Evolutionary conservation across 2,329 filamentous ascomycete species (phyloP).

Genomic region (Aspergillus texensis): DNA sequence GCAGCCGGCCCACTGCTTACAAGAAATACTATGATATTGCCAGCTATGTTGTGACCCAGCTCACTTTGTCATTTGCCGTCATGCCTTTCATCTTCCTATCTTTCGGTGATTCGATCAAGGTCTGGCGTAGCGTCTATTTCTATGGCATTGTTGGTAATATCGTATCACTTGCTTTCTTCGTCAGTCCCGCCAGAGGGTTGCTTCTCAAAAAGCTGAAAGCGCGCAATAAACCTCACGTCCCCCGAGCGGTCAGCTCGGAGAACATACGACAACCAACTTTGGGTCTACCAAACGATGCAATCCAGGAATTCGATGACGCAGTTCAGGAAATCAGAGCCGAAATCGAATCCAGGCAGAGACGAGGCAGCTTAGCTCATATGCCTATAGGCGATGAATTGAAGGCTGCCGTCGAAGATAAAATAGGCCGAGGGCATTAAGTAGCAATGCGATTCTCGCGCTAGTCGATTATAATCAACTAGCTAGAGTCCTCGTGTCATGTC

Average conservation of each 20-base stretch:
- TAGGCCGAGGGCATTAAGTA: conserved; percentile 51
- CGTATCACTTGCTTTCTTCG: conserved; percentile 72
- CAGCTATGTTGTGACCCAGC: conserved; percentile 75
- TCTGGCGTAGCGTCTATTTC: conserved; percentile 88
- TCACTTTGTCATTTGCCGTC: conserved; percentile 80
- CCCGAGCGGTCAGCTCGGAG: conserved; percentile 60
- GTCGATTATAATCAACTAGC: neutral
- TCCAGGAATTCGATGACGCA: conserved; percentile 75
- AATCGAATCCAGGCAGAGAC: conserved; percentile 62
- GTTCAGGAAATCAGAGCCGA: conserved; percentile 74
- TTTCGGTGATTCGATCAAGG: conserved; percentile 68
- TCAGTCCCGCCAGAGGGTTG: conserved; percentile 70
- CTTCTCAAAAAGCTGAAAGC: conserved; percentile 63
- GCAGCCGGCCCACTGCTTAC: conserved; percentile 65
- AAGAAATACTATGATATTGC: conserved; percentile 87
- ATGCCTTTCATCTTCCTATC: conserved; percentile 83
- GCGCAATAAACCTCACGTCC: conserved; percentile 46
- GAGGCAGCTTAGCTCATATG: conserved; percentile 48
- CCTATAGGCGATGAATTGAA: conserved; percentile 55
- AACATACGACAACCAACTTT: conserved; percentile 67
- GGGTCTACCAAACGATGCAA: conserved; percentile 77
- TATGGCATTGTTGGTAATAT: conserved; percentile 74
- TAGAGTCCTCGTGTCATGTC: neutral
- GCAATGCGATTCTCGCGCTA: neutral
- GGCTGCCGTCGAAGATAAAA: conserved; percentile 52